A percentile compares a stretch with the other conserved stretches of the same genome.
Evolutionary conservation across 2,329 filamentous ascomycete species (phyloP).

Genomic region (Lecanicillium sp.): DNA sequence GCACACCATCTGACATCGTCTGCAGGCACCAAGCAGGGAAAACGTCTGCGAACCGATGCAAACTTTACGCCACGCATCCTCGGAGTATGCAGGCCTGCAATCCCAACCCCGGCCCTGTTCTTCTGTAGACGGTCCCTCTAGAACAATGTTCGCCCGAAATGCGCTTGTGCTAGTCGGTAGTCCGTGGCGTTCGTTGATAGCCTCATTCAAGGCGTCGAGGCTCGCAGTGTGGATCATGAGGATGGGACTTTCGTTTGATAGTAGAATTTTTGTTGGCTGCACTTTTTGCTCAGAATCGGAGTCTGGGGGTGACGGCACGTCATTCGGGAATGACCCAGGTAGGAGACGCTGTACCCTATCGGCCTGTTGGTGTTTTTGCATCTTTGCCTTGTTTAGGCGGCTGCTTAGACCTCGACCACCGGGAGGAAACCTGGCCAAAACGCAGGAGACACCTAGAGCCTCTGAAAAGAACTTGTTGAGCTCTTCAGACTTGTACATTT

Average conservation of each 20-base stretch:
- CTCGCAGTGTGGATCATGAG: slow-evolving; percentile 77
- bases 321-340: slow-evolving; percentile 47
- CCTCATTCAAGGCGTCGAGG: slow-evolving; percentile 68
- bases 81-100: slow-evolving; percentile 59
- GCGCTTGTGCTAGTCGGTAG: slow-evolving; percentile 63
- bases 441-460: slow-evolving; percentile 71
- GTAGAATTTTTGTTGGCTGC: slow-evolving; percentile 52
- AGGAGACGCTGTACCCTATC: slow-evolving; percentile 25
- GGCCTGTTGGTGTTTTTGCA: slow-evolving; percentile 50
- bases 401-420: slow-evolving; percentile 52
- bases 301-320: slow-evolving; percentile 49
- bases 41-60: slow-evolving; percentile 60
- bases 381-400: slow-evolving; percentile 66
- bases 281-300: slow-evolving; percentile 44
- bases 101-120: slow-evolving; percentile 14
- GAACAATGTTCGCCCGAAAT: slow-evolving; percentile 84
- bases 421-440: slow-evolving; percentile 76
- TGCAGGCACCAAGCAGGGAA: slow-evolving; percentile 73
- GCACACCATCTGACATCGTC: slow-evolving; percentile 94
- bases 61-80: slow-evolving; percentile 71
- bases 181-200: slow-evolving; percentile 59
- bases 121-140: slow-evolving; percentile 38
- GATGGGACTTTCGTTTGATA: slow-evolving; percentile 93
- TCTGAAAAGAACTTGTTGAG: slow-evolving; percentile 74
- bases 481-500: slow-evolving; percentile 59